phyloP scores from a whole-genome alignment of 805 yeast species.

The Candida morakotiae region DNA sequence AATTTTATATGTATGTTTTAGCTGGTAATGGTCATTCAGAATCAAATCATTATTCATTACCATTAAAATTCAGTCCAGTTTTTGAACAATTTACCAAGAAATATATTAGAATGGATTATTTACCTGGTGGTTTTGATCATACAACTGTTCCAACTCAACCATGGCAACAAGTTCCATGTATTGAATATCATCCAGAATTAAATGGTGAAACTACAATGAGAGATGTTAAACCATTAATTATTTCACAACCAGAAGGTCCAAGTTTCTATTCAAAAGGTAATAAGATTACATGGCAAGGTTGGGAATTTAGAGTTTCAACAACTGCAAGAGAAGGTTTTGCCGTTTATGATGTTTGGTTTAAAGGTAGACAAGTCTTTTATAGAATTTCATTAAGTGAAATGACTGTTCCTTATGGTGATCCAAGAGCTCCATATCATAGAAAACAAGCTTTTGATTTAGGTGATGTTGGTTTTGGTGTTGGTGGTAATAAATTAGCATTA shows the following conservation, averaged over 20 bases:
- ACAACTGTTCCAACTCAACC: slow-evolving; percentile 53
- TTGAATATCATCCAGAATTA: slow-evolving; percentile 73
- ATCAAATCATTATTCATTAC: slow-evolving; percentile 72
- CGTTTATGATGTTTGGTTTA: slow-evolving; percentile 65
- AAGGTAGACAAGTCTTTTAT: slow-evolving; percentile 73
- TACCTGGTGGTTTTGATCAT: slow-evolving; percentile 70
- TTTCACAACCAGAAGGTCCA: slow-evolving; percentile 76
- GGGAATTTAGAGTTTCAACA: slow-evolving; percentile 72
- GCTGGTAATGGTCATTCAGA: slow-evolving; percentile 61
- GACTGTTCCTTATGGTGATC: slow-evolving; percentile 88
- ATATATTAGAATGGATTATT: slow-evolving; percentile 67
- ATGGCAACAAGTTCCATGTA: slow-evolving; percentile 56
- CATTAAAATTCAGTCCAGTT: slow-evolving; percentile 71
- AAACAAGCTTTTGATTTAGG: slow-evolving; percentile 86
- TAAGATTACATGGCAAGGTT: slow-evolving; percentile 74
- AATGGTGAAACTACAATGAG: slow-evolving; percentile 48
- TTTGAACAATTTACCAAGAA: slow-evolving; percentile 58
- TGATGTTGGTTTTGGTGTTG: slow-evolving; percentile 78
- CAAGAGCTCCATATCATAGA: slow-evolving; percentile 75
- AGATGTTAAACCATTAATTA: slow-evolving; percentile 65
- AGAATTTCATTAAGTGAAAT: slow-evolving; percentile 73
- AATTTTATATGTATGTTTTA: slow-evolving; percentile 70
- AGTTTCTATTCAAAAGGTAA: slow-evolving; percentile 55
- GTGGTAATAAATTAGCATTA: slow-evolving; percentile 61
- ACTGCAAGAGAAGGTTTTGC: slow-evolving; percentile 80